Evolutionary conservation across 257 asterid species (phyloP), one percentile per base, ranked within the genome.

Genomic region (Primulina tabacum): DNA sequence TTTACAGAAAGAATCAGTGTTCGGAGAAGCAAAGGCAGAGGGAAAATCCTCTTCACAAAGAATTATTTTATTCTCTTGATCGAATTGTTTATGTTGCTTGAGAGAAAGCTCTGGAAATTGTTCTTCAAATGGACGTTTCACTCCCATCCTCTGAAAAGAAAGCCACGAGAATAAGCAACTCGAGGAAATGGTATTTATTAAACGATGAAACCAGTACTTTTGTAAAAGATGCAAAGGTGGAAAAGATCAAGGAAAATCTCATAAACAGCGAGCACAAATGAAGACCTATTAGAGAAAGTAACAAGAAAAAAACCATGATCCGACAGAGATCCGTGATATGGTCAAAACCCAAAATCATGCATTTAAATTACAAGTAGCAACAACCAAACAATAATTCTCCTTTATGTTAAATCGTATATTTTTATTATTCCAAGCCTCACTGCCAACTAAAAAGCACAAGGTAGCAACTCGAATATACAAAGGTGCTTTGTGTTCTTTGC

Each of bases 41-140:
- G 82, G 76, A 70, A 65, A 68, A 71, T 61, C 77, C 47, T 72
- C 78, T 1, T 78, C 5, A 70, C 64, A 61, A 4, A 78, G 73
- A 18, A 30, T 68, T 43, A 73, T 71, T 38, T 70, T 79, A 58
- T 66, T 67, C 59, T 70, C 72, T 38, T 57, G 60, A 12, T 75
- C 86, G 11, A 76, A 77, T 24, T 80, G 95, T 77, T 82, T 89
- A 11, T 82, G 82, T 33, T 82, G 92, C 82, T 87, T 87, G 50
- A 76, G 71, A 65, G 95, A 75, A 71, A 88, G 82, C 76, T 81
- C 90, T n/a, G 79, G 85, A 59, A 80, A 60, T 65, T 84, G 79
- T 77, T 84, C 88, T 65, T 75, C 83, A 26, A 76, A 78, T 10
- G 89, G 86, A 24, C 97, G 84, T 67, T 90, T 90, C 67, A 78